These are phyloP conservation scores for Neurospora pannonica DNA, from an alignment of 495 filamentous ascomycete species.

Conservation along the genomic window DNA sequence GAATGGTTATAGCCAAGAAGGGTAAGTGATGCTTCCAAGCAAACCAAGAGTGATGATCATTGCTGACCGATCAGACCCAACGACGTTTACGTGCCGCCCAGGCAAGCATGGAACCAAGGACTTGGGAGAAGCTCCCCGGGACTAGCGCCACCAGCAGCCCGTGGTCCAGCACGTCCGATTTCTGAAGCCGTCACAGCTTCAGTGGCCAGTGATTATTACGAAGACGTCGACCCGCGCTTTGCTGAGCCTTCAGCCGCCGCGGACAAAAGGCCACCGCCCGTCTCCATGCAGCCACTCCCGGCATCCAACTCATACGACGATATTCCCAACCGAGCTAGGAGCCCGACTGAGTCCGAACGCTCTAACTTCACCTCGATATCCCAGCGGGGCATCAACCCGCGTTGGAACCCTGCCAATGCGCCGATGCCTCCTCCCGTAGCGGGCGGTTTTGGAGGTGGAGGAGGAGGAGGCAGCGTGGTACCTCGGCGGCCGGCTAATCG, in stretches of 20 bases:
- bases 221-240: constrained; percentile 90
- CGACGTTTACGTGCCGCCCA: constrained; percentile 56
- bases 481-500: constrained; percentile 35
- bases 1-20: constrained; percentile 61
- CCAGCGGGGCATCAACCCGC: constrained; percentile 77
- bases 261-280: constrained; percentile 18
- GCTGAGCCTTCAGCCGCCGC: constrained; percentile 29
- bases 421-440: constrained; percentile 29
- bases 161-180: constrained; percentile 21
- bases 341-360: constrained; percentile 65
- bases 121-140: constrained; percentile 33
- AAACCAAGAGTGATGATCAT: not conserved
- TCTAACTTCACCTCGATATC: constrained; percentile 79
- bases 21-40: constrained; percentile 45
- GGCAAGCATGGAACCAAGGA: constrained; percentile 47
- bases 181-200: constrained; percentile 16
- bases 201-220: constrained; percentile 60
- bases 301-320: constrained; percentile 41
- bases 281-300: constrained; percentile 13
- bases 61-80: not conserved
- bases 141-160: constrained; percentile 21
- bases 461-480: constrained; percentile 3
- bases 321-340: constrained; percentile 55
- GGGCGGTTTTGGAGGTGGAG: constrained; percentile 5
- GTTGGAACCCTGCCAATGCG: constrained; percentile 49